A percentile compares a stretch with the other conserved stretches of the same genome.
Evolutionary conservation across 106 monocot species (phyloP).

Genomic region (Agapanthus africanus): DNA sequence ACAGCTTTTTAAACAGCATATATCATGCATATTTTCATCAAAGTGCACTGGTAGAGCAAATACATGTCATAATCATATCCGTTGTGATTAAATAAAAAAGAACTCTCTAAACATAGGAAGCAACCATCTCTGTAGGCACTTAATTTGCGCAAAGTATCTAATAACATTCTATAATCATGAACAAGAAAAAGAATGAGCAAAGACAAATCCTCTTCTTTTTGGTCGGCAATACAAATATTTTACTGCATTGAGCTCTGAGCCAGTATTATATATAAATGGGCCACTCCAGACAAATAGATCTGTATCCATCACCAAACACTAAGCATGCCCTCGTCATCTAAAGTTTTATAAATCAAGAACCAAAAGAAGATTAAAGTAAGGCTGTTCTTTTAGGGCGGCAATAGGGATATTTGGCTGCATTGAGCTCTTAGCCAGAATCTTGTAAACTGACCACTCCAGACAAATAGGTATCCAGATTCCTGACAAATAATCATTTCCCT

Average conservation of each 20-base stretch:
- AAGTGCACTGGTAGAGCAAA: neutral
- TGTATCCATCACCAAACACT: neutral
- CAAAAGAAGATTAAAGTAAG: neutral
- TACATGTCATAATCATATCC: neutral
- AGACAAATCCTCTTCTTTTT: too few relatives aligned
- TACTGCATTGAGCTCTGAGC: too few relatives aligned
- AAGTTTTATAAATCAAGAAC: neutral
- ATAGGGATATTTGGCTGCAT: neutral
- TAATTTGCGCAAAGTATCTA: too few relatives aligned
- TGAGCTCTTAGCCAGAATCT: neutral
- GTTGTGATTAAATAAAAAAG: neutral
- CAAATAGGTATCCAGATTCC: neutral
- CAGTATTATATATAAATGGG: too few relatives aligned
- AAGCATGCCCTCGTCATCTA: too few relatives aligned
- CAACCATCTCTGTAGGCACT: neutral
- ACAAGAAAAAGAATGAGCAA: too few relatives aligned
- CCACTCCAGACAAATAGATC: too few relatives aligned
- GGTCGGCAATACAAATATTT: too few relatives aligned
- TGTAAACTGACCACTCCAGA: neutral
- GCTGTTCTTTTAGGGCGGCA: neutral
- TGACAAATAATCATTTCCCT: neutral
- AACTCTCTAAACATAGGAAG: slow-evolving; percentile 1
- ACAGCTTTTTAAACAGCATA: neutral
- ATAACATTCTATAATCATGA: too few relatives aligned
- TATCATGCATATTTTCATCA: neutral